These are phyloP conservation scores for Podaxis sp. DNA, from an alignment of 768 basidiomycete genomes.

Conservation along the genomic window DNA sequence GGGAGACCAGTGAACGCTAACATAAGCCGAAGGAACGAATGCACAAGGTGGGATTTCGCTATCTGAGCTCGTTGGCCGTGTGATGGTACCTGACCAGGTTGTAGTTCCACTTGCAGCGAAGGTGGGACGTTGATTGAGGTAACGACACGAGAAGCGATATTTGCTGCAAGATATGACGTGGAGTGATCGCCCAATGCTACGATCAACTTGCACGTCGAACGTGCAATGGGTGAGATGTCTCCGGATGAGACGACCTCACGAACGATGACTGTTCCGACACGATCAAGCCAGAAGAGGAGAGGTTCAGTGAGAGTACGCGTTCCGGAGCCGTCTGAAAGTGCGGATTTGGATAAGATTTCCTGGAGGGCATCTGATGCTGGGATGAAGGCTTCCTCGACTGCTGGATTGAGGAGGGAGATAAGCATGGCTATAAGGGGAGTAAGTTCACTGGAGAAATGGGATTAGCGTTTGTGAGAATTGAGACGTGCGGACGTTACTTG, in stretches of 20 bases:
- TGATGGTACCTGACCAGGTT: constrained; percentile 27
- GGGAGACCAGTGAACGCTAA: constrained; percentile 68
- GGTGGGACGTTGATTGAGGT: constrained; percentile 5
- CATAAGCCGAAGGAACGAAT: constrained; percentile 67
- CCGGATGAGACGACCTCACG: constrained; percentile 31
- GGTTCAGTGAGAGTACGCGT: constrained; percentile 77
- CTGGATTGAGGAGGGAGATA: constrained; percentile 57
- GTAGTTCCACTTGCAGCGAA: background rate
- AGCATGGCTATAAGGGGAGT: constrained; percentile 62
- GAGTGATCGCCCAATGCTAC: constrained; percentile 86
- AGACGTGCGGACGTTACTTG: constrained; percentile 40
- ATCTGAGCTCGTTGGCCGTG: constrained; percentile 22
- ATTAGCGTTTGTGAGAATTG: background rate
- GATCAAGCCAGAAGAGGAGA: constrained; percentile 72
- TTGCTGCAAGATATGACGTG: constrained; percentile 65
- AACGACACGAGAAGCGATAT: constrained; percentile 44
- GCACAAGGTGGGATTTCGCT: constrained; percentile 50
- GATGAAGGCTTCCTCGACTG: constrained; percentile 49
- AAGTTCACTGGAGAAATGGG: constrained; percentile 46
- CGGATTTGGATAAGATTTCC: constrained; percentile 73
- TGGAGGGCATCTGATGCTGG: constrained; percentile 68
- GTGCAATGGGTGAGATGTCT: constrained; percentile 51
- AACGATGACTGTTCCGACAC: constrained; percentile 45
- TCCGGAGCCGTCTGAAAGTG: constrained; percentile 67
- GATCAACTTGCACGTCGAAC: constrained; percentile 76